Evolutionary conservation across 306 rosid species (phyloP).

Genomic region (Quercus suber): DNA sequence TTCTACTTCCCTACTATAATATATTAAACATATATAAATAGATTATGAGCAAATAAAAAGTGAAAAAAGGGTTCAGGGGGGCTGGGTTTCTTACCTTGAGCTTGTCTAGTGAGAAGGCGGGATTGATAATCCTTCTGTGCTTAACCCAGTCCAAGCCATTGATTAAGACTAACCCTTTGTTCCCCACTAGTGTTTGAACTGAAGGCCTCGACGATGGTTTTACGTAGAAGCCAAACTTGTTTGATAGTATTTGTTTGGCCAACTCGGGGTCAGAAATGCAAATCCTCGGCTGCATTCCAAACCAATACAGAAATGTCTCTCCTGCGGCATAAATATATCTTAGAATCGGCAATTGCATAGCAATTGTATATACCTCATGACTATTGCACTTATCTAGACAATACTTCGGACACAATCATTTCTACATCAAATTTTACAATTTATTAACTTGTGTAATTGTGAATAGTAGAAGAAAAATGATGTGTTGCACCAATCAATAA

Average conservation of each 20-base stretch:
- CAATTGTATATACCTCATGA: neutral
- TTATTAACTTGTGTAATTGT: no score
- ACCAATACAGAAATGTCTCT: slow-evolving; percentile 30
- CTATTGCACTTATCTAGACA: no score
- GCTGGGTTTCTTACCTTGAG: slow-evolving; percentile 16
- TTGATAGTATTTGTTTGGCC: slow-evolving; percentile 26
- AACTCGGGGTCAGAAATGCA: slow-evolving; percentile 24
- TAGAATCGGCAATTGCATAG: neutral
- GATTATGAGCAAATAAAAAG: no score
- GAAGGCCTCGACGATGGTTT: slow-evolving; percentile 14
- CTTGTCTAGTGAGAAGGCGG: slow-evolving; percentile 32
- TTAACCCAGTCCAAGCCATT: slow-evolving; percentile 19
- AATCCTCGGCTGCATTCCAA: slow-evolving; percentile 15
- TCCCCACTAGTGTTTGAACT: neutral
- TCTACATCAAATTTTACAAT: no score
- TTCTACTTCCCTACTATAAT: no score
- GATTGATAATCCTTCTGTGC: slow-evolving; percentile 29
- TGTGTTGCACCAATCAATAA: no score
- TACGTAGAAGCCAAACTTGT: slow-evolving; percentile 24
- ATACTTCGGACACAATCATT: no score
- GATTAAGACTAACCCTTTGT: neutral
- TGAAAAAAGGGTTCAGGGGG: neutral
- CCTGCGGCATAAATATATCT: slow-evolving; percentile 18
- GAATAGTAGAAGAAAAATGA: no score
- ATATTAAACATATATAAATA: no score